Evolutionary conservation across 2,329 filamentous ascomycete genomes (phyloP), one percentile per base, ranked within the genome.

Genomic region (Colletotrichum salicis): DNA sequence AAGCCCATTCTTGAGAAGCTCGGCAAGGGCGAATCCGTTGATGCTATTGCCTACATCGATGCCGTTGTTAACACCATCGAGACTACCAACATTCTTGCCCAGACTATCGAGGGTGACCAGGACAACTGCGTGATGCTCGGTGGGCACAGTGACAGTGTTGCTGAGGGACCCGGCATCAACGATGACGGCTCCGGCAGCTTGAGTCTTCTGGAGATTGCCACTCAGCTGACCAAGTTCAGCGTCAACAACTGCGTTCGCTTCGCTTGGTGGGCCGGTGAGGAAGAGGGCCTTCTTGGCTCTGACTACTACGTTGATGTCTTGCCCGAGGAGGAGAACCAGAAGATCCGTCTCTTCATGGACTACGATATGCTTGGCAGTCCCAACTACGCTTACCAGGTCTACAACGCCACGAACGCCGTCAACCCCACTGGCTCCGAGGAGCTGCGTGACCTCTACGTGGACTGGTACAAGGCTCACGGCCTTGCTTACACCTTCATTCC

Each of bases 351-450:
- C 4, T 92, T 92, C 76, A 90, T 92, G 87, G 90, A 92, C 80
- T 92, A 92, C 76, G 90, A 92, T 79, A 92, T 92, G 90, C 84
- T 92, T 81, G 90, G 85, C n/a, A 89, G 86, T 72, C 89, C 89
- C 67, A 92, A 92, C 82, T 91, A 86, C 76, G 90, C 88, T 10
- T 91, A 91, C 79, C 89, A 91, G 80, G 86, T 94, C 63, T 96
- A 93, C 84, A 88, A 91, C 63, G 90, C 93, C 45, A 93, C 89
- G 74, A 93, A 95, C 80, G 88, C 85, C 2, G 88, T 87, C 15
- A 92, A 92, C 79, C 94, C 94, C 37, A 84, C 81, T 19, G 94
- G 94, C 1, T 94, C 92, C 0, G 88, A 91, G 73, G 87, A 94
- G 78, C 85, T 94, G 67, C 88, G 91, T 70, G 83, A 91, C 71